A percentile compares a stretch with the other conserved stretches of the same genome.
Conservation (phyloP, 2,329 filamentous ascomycete species). For the Elsinoe perseae region DNA sequence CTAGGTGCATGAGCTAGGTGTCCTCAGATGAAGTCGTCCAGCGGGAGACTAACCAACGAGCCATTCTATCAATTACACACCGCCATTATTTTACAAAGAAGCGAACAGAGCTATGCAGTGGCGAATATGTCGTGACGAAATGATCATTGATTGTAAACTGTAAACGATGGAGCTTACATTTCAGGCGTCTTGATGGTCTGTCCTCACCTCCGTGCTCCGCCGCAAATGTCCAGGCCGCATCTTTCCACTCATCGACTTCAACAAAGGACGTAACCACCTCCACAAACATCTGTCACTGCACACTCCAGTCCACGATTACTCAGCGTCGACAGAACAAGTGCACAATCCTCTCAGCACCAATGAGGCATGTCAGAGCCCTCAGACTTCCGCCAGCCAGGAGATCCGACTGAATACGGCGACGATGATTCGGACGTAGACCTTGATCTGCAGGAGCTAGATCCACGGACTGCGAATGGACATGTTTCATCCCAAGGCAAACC, state of each 20-base stretch:
- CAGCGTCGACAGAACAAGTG: conserved; percentile 12
- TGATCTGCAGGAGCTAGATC: conserved; percentile 73
- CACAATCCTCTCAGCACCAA: conserved; percentile 18
- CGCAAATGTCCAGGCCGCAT: too few relatives aligned
- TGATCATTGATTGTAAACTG: background rate
- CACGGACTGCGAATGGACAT: conserved; percentile 34
- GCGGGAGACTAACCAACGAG: background rate
- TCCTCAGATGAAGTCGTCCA: background rate
- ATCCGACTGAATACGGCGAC: conserved; percentile 19
- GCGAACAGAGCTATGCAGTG: background rate
- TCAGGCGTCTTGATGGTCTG: background rate
- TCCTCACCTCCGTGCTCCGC: background rate
- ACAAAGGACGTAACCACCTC: too few relatives aligned
- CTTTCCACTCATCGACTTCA: too few relatives aligned
- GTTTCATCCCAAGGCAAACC: conserved; percentile 25
- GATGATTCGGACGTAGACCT: conserved; percentile 64
- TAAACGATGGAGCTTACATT: background rate
- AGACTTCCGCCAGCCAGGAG: conserved; percentile 34
- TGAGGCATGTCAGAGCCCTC: conserved; percentile 42
- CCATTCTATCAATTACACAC: background rate
- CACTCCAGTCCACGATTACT: background rate
- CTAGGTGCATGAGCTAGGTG: background rate
- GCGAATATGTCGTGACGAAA: background rate
- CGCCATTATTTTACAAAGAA: background rate
- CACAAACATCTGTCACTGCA: background rate